A percentile compares a stretch with the other conserved stretches of the same genome.
phyloP scores from a whole-genome alignment of 2,329 filamentous ascomycete species.

The Cryphonectria naterciae region DNA sequence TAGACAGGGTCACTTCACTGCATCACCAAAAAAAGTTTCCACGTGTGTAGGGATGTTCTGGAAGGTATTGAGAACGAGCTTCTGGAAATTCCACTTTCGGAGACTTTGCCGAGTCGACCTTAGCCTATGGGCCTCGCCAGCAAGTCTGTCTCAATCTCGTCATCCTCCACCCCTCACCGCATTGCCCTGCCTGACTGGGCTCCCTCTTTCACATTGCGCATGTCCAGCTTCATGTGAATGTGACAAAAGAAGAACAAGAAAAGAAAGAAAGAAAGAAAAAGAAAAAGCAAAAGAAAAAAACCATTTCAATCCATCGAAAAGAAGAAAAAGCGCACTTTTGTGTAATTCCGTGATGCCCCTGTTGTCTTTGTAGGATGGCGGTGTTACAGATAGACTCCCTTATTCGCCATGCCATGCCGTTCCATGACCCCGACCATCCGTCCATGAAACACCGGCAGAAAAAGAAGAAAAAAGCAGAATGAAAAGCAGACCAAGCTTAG shows the following conservation, averaged over 20 bases:
- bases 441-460: conserved; percentile 29
- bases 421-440: conserved; percentile 27
- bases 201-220: not conserved
- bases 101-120: not conserved
- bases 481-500: conserved; percentile 17
- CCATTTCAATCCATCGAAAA: not conserved
- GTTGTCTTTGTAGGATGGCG: conserved; percentile 14
- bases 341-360: conserved; percentile 17
- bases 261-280: not conserved
- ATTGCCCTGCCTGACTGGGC: not conserved
- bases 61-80: not conserved
- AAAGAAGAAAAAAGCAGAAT: conserved; percentile 12
- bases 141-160: not conserved
- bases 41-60: conserved; percentile 1
- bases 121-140: not conserved
- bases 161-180: not conserved
- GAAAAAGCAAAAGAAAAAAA: not conserved
- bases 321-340: conserved; percentile 15
- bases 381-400: conserved; percentile 19
- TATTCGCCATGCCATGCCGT: conserved; percentile 23
- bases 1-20: not conserved
- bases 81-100: conserved; percentile 6
- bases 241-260: not conserved
- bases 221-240: not conserved
- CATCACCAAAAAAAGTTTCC: not conserved